phyloP scores from a whole-genome alignment of 495 filamentous ascomycete species.

The Trichoderma orchidacearum region DNA sequence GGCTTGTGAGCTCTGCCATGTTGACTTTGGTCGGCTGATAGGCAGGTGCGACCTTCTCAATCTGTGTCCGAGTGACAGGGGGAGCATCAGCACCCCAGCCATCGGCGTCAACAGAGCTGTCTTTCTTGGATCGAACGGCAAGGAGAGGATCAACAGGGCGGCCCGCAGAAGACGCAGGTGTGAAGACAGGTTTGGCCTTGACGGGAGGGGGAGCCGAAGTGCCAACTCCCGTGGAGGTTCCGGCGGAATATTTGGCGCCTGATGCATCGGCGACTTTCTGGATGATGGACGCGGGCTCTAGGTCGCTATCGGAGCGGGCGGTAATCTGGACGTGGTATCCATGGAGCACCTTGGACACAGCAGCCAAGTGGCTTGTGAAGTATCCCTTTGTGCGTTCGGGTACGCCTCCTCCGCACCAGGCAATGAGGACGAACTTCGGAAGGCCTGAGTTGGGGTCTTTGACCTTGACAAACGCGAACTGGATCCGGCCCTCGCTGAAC shows the following conservation, averaged over 20 bases:
- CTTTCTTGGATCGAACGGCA: slow-evolving; percentile 32
- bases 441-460: slow-evolving; percentile 86
- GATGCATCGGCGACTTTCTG: slow-evolving; percentile 94
- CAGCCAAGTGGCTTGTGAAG: slow-evolving; percentile 84
- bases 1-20: slow-evolving; percentile 59
- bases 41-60: slow-evolving; percentile 87
- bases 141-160: slow-evolving; percentile 46
- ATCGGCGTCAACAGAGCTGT: slow-evolving; percentile 43
- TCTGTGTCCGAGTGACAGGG: slow-evolving; percentile 63
- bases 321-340: slow-evolving; percentile 97
- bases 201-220: slow-evolving; percentile 46
- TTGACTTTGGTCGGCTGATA: slow-evolving; percentile 93
- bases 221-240: slow-evolving; percentile 32
- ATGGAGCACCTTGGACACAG: slow-evolving; percentile 82
- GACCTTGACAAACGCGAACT: slow-evolving; percentile 94
- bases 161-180: slow-evolving; percentile 55
- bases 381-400: slow-evolving; percentile 96
- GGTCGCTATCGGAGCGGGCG: slow-evolving; percentile 76
- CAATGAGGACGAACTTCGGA: slow-evolving; percentile 86
- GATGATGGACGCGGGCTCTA: slow-evolving; percentile 75
- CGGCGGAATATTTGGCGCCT: slow-evolving; percentile 80
- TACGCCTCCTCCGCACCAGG: slow-evolving; percentile 97
- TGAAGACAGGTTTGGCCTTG: slow-evolving; percentile 80
- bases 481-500: slow-evolving; percentile 89
- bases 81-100: slow-evolving; percentile 97